Conservation (phyloP, 345 rosid genomes). For the Citrus glauca region DNA sequence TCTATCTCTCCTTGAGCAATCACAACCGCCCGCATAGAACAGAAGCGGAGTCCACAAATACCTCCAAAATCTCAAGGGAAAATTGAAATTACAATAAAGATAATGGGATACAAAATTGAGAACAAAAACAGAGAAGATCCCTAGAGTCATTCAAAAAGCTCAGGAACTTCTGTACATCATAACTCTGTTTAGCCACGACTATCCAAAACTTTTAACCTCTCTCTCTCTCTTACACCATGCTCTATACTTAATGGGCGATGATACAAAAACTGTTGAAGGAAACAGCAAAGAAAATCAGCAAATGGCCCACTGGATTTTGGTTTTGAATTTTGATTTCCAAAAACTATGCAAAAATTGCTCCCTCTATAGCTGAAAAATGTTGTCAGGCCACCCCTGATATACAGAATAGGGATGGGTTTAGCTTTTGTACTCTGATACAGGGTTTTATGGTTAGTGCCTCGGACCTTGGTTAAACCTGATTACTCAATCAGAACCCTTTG, state of each 20-base stretch:
- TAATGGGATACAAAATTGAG: conserved; percentile 29
- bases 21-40: conserved; percentile 7
- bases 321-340: conserved; percentile 23
- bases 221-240: conserved; percentile 18
- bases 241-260: conserved; percentile 26
- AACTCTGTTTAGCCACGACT: conserved; percentile 13
- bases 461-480: conserved; percentile 13
- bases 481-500: conserved; percentile 37
- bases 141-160: conserved; percentile 15
- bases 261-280: conserved; percentile 16
- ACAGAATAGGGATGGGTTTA: conserved; percentile 31
- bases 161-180: conserved; percentile 29
- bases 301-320: conserved; percentile 27
- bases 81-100: conserved; percentile 5
- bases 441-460: conserved; percentile 34
- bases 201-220: conserved; percentile 41
- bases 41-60: conserved; percentile 1
- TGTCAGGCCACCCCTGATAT: conserved; percentile 39
- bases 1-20: conserved; percentile 18
- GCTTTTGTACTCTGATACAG: conserved; percentile 20
- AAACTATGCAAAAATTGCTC: conserved; percentile 21
- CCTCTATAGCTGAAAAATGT: conserved; percentile 33
- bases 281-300: conserved; percentile 21
- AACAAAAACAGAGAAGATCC: conserved; percentile 28
- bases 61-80: conserved; percentile 13